Conservation (phyloP, 306 rosid genomes). For the Ochetophila trinervis region DNA sequence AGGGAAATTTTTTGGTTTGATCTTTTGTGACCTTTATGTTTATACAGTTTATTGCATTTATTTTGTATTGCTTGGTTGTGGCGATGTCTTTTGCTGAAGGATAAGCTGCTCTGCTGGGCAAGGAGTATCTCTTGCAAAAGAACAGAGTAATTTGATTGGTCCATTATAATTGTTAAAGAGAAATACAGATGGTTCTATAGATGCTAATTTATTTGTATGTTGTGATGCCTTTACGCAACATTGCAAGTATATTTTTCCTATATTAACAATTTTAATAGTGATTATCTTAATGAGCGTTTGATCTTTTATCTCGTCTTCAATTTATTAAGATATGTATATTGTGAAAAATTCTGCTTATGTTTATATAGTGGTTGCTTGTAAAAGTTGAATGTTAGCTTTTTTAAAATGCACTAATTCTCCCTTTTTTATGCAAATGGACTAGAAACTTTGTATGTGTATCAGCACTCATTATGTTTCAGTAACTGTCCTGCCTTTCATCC, state of each 20-base stretch:
- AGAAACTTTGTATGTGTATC: too few species aligned
- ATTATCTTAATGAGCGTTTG: background rate
- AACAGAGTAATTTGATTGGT: constrained; percentile 11
- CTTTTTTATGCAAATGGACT: too few species aligned
- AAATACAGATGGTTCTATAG: background rate
- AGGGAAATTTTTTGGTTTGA: constrained; percentile 7
- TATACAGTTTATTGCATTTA: constrained; percentile 3
- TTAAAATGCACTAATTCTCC: background rate
- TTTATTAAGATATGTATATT: background rate
- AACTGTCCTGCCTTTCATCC: background rate
- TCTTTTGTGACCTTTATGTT: background rate
- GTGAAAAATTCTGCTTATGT: background rate
- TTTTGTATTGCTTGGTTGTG: constrained; percentile 23
- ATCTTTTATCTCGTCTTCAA: background rate
- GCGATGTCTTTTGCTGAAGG: background rate
- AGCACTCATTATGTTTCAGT: background rate
- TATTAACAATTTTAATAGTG: background rate
- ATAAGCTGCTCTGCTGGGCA: constrained; percentile 15
- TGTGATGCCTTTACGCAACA: background rate
- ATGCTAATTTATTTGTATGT: background rate
- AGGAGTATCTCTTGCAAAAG: constrained; percentile 18
- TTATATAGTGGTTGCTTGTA: constrained; percentile 3
- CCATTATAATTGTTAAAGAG: background rate
- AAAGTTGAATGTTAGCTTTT: constrained; percentile 7
- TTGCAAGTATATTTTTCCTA: background rate